Evolutionary conservation across 257 asterid species (phyloP).

Genomic region (Nicotiana sylvestris): DNA sequence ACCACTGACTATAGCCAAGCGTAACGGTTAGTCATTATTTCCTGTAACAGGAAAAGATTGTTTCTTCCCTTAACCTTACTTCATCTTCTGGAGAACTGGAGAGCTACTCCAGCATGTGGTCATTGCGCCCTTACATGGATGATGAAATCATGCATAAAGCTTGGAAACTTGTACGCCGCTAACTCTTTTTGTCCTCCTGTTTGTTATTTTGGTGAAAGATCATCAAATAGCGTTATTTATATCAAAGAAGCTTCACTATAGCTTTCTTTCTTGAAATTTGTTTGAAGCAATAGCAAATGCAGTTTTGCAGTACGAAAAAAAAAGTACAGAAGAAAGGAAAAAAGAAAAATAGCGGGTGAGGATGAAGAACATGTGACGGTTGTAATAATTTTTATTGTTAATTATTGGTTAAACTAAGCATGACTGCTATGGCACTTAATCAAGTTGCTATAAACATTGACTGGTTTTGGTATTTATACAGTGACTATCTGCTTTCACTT

Average conservation of each 20-base stretch:
- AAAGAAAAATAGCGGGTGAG: no score
- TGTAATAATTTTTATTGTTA: not conserved
- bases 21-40: not conserved
- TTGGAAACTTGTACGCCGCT: conserved; percentile 44
- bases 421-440: not conserved
- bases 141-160: conserved; percentile 62
- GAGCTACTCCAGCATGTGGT: conserved; percentile 85
- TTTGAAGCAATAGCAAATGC: not conserved
- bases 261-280: not conserved
- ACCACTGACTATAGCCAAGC: not conserved
- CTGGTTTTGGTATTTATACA: not conserved
- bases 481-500: not conserved
- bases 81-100: conserved; percentile 66
- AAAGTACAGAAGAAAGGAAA: not conserved
- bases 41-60: conserved; percentile 47
- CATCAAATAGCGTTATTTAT: not conserved
- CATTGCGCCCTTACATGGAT: conserved; percentile 69
- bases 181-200: not conserved
- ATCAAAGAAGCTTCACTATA: not conserved
- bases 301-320: not conserved
- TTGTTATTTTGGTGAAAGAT: not conserved
- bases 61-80: conserved; percentile 55
- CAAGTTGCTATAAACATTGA: not conserved
- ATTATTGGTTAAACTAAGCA: not conserved
- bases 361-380: no score